These are phyloP conservation scores for Barbarea vulgaris DNA, from an alignment of 345 rosid genomes.

Conservation along the genomic window DNA sequence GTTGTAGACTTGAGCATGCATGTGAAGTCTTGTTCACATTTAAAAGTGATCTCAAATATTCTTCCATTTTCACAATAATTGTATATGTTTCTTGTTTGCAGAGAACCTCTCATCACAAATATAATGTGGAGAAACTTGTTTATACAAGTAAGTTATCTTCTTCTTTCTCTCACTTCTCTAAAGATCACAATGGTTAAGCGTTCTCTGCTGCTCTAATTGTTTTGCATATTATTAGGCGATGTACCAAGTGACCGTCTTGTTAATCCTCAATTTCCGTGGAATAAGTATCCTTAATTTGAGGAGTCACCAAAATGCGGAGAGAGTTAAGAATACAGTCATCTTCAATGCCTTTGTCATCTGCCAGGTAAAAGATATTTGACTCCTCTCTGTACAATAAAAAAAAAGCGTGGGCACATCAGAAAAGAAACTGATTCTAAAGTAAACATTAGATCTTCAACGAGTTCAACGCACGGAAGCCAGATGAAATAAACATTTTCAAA, in stretches of 20 bases:
- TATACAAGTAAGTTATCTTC: slow-evolving; percentile 60
- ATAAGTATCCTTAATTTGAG: slow-evolving; percentile 57
- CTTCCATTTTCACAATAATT: background rate
- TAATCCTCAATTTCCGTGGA: slow-evolving; percentile 76
- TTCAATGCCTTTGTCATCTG: slow-evolving; percentile 92
- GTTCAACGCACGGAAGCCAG: slow-evolving; percentile 95
- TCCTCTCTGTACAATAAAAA: background rate
- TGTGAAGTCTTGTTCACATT: background rate
- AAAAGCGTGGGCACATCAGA: background rate
- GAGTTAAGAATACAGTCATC: slow-evolving; percentile 81
- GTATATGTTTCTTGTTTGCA: slow-evolving; percentile 33
- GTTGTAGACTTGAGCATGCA: slow-evolving; percentile 1
- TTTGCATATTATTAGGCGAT: slow-evolving; percentile 55
- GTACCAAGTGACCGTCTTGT: slow-evolving; percentile 80
- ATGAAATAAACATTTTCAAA: slow-evolving; percentile 70
- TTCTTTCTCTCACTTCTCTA: background rate
- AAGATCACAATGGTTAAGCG: background rate
- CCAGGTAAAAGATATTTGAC: slow-evolving; percentile 60
- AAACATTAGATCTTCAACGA: slow-evolving; percentile 84
- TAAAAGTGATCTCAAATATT: background rate
- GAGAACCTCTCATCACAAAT: slow-evolving; percentile 96
- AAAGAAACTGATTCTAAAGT: background rate
- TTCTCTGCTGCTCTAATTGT: background rate
- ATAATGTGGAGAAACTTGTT: slow-evolving; percentile 99
- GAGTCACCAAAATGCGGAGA: slow-evolving; percentile 44